Evolutionary conservation across 495 filamentous ascomycete genomes (phyloP), one percentile per base, ranked within the genome.

Genomic region (Recurvomyces mirabilis): DNA sequence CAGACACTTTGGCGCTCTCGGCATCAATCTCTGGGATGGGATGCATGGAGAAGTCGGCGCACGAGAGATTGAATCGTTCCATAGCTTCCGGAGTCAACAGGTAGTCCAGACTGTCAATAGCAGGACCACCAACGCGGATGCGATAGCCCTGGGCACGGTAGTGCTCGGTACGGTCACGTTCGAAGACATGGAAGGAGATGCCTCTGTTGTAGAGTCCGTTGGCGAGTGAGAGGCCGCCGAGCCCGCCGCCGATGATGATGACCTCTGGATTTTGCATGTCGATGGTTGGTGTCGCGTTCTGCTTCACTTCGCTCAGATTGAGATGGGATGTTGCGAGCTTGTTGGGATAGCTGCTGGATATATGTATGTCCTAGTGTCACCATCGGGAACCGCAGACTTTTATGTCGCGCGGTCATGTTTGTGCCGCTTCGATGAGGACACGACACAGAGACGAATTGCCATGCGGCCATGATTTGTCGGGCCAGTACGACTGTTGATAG

Each of bases 161-260:
- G n/a, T 54, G 46, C 24, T 48, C 54, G 21, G 46, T 42, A 36
- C 41, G 48, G 49, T 71, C 60, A 29, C 65, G 61, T 43, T 74
- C 71, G 26, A 72, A 74, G 39, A 78, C 60, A 39, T 67, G 65
- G 55, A 71, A 69, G 4, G 68, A 65, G 23, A 77, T 69, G 21
- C 62, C 60, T 33, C 67, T 59, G 41, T 71, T 65, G 28, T 67
- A 62, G 2, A 77, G 62, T n/a, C 64, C 67, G 46, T 77, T 71
- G 5, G 70, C 72, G 1, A 76, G 65, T 13, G 66, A 64, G 1
- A 76, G 63, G 18, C 71, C 73, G n/a, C 69, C 68, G 2, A 76
- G 60, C 15, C 74, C 73, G 30, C 61, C 72, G 38, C 73, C 73
- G 28, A 68, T 61, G 38, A 76, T 35, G n/a, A 49, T 20, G 46